Conservation (phyloP, 1,284 basidiomycete species). For the Cystobasidiaceae sp. region DNA sequence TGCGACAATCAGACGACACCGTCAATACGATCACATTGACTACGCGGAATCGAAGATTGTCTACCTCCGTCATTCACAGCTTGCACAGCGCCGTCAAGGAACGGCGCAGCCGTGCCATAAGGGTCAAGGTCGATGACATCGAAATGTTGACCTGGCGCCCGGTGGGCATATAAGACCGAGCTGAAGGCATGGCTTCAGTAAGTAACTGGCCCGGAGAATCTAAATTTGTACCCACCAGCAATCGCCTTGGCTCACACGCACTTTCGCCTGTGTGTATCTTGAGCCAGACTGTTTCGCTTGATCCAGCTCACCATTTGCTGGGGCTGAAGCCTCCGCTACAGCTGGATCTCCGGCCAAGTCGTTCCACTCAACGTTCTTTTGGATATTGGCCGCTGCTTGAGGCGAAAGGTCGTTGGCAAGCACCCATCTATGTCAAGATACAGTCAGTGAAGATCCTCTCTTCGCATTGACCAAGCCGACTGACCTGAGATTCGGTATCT, state of each 20-base stretch:
- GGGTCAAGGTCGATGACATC: slow-evolving; percentile 96
- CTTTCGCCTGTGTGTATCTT: no score
- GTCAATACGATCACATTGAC: no score
- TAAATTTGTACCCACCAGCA: slow-evolving; percentile 66
- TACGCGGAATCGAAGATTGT: no score
- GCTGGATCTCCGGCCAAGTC: no score
- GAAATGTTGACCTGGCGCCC: slow-evolving; percentile 65
- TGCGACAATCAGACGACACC: slow-evolving; percentile 47
- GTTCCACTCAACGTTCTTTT: slow-evolving; percentile 84
- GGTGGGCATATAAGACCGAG: slow-evolving; percentile 84
- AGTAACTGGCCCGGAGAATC: background rate
- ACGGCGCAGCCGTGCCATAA: slow-evolving; percentile 94
- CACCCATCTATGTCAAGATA: slow-evolving; percentile 63
- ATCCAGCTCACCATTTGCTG: no score
- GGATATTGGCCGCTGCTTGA: slow-evolving; percentile 79
- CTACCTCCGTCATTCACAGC: slow-evolving; percentile 77
- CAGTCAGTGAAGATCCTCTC: background rate
- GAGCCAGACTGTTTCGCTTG: no score
- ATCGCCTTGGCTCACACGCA: slow-evolving; percentile 81
- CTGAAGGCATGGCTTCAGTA: slow-evolving; percentile 49
- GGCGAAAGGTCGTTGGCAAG: slow-evolving; percentile 90
- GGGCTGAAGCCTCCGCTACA: no score
- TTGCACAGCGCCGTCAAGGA: slow-evolving; percentile 95
- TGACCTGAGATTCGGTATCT: slow-evolving; percentile 85
- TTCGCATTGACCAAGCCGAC: slow-evolving; percentile 34